Base-by-base conservation (phyloP, 2,329 filamentous ascomycete species). In the Westerdykella sp. region DNA sequence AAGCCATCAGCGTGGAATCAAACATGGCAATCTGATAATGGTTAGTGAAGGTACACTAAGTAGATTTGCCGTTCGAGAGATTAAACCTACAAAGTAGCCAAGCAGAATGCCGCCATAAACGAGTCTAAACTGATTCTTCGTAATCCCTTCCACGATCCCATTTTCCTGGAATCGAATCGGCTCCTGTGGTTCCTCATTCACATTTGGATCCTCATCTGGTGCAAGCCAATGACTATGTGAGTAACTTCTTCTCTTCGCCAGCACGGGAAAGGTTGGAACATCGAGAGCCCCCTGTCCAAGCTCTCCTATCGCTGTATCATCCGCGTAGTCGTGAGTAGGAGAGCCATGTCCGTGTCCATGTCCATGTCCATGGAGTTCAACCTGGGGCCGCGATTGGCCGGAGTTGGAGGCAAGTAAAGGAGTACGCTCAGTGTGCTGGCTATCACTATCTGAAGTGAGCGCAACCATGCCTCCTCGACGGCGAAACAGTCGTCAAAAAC, bases 1-100 rank as follows among this genome's bases (percentile, higher is more conserved):
- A 87, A 4, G 85, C 85, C 85, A 91, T 89, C 51, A 91, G 77
- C 4, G 85, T 91, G 10, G 79, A 77, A 69, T 91, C 87, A 58
- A 91, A 90, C 57, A 65, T 65, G 13, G 65, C 58, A 44, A 67
- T 51, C 65, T 67, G 22, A 1, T 14, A n/a, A 16, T 44, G 2
- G 43, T 43, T 16, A 48, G 60, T 35, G 5, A 13, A 9, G 2
- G 9, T 28, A 10, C 25, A 7, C 34, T 6, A 7, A 38, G 6
- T 15, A 4, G n/a, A 38, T 38, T 21, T 11, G 22, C 36, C 23
- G 4, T 21, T 21, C 4, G 18, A 13, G 31, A 43, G 6, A 28
- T 21, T 12, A 15, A 25, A 37, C 65, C 51, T 45, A 69, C 66
- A 53, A 69, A 66, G 40, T 67, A 69, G 5, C 58, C 56, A 40